Evolutionary conservation across 2,329 filamentous ascomycete species (phyloP).

Genomic region (Xylariaceae sp.): DNA sequence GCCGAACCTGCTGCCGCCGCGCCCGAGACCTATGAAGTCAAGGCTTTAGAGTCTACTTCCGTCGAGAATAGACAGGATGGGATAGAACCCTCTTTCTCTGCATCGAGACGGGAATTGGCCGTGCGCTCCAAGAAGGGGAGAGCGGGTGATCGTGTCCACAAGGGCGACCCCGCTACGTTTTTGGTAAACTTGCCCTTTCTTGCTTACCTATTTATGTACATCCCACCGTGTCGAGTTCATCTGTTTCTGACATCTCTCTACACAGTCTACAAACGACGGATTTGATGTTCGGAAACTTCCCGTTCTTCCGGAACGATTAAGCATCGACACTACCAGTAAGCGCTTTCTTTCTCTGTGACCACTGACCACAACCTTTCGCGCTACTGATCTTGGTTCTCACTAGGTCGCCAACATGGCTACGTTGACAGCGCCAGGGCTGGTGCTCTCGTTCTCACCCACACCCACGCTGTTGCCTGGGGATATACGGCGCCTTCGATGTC

Average conservation of each 20-base stretch:
- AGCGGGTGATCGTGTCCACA: slow-evolving; percentile 55
- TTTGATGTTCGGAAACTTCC: slow-evolving; percentile 83
- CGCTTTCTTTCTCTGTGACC: slow-evolving; percentile 9
- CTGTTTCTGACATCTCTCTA: slow-evolving; percentile 11
- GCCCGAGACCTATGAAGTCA: slow-evolving; percentile 53
- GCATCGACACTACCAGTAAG: slow-evolving; percentile 60
- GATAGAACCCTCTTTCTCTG: slow-evolving; percentile 35
- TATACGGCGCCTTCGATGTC: slow-evolving; percentile 66
- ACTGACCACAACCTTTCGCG: not conserved
- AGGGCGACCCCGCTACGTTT: slow-evolving; percentile 62
- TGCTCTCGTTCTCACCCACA: slow-evolving; percentile 73
- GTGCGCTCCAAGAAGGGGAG: slow-evolving; percentile 59
- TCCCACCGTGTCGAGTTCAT: too few relatives aligned
- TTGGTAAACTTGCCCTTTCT: too few relatives aligned
- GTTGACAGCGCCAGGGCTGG: slow-evolving; percentile 63
- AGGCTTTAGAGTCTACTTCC: slow-evolving; percentile 45
- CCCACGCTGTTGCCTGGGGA: slow-evolving; percentile 84
- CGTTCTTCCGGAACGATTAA: slow-evolving; percentile 72
- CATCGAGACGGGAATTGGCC: slow-evolving; percentile 48
- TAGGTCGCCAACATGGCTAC: slow-evolving; percentile 60
- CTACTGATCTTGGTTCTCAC: slow-evolving; percentile 20
- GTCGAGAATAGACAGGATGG: slow-evolving; percentile 42
- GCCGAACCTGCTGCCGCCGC: slow-evolving; percentile 45
- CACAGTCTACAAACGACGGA: slow-evolving; percentile 73
- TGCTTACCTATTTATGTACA: too few relatives aligned